Evolutionary conservation across 352 stramenopile species (phyloP).

Genomic region (Phytophthora lateralis): DNA sequence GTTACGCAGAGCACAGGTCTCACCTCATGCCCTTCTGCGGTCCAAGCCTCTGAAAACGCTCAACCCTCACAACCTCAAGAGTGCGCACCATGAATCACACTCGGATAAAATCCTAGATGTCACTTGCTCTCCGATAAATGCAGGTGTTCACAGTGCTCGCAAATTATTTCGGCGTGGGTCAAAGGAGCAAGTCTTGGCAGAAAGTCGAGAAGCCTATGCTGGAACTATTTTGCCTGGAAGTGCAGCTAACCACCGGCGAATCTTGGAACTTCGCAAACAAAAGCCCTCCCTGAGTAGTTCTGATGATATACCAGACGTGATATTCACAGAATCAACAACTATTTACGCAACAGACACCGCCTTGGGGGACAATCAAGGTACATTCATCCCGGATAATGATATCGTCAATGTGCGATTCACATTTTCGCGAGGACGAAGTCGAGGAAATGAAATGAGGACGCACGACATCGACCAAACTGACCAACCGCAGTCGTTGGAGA

Average conservation of each 20-base stretch:
- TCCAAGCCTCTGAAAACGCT: constrained; percentile 35
- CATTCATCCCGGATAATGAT: constrained; percentile 37
- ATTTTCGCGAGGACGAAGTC: constrained; percentile 45
- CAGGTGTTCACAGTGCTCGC: constrained; percentile 10
- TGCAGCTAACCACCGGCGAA: constrained; percentile 61
- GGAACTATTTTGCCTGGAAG: constrained; percentile 22
- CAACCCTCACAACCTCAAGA: constrained; percentile 17
- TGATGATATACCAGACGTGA: neutral
- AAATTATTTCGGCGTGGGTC: constrained; percentile 10
- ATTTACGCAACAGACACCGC: neutral
- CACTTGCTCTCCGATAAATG: neutral
- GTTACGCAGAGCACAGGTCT: constrained; percentile 47
- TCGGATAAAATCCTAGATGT: constrained; percentile 12
- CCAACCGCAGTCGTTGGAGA: constrained; percentile 14
- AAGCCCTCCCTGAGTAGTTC: constrained; percentile 13
- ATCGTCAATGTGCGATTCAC: constrained; percentile 65
- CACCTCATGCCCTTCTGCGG: constrained; percentile 45
- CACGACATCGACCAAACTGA: neutral
- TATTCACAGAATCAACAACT: neutral
- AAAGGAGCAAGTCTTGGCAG: constrained; percentile 10
- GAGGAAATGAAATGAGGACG: neutral
- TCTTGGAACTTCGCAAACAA: constrained; percentile 60
- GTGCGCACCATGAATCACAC: constrained; percentile 5
- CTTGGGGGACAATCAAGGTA: neutral
- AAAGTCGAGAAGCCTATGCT: constrained; percentile 6